Conservation (phyloP, 2,329 filamentous ascomycete species). For the Paecilomyces sp. region DNA sequence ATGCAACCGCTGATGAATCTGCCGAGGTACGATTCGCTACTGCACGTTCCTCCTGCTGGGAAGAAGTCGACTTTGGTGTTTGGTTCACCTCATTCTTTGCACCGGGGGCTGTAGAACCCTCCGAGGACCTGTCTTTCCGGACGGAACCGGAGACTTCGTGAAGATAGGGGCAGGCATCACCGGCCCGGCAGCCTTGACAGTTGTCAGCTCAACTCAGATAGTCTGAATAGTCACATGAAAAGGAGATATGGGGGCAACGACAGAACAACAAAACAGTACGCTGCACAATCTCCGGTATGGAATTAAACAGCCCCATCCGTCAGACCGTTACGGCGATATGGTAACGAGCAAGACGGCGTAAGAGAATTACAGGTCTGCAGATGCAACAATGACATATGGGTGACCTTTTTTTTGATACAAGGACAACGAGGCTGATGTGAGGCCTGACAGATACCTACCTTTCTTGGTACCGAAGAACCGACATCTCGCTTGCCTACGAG, state of each 20-base stretch:
- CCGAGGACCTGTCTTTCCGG: conserved; percentile 9
- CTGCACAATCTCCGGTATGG: background rate
- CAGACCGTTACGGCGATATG: conserved; percentile 1
- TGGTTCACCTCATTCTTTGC: conserved; percentile 5
- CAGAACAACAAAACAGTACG: background rate
- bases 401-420: background rate
- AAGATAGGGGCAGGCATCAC: conserved; percentile 44
- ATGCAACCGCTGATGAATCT: conserved; percentile 16
- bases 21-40: conserved; percentile 11
- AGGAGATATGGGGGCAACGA: background rate
- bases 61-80: conserved; percentile 3
- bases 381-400: conserved; percentile 1
- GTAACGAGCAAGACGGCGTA: conserved; percentile 6
- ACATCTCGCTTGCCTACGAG: conserved; percentile 18
- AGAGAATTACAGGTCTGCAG: conserved; percentile 11
- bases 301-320: background rate
- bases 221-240: conserved; percentile 3
- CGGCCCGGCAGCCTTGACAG: conserved; percentile 44
- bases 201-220: conserved; percentile 13
- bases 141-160: conserved; percentile 31
- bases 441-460: conserved; percentile 25
- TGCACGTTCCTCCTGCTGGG: conserved; percentile 7
- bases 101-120: conserved; percentile 7
- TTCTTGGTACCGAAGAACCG: conserved; percentile 32
- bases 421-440: conserved; percentile 6